Base-by-base conservation (phyloP, 768 basidiomycete species). In the Lanmaoa rubissima region DNA sequence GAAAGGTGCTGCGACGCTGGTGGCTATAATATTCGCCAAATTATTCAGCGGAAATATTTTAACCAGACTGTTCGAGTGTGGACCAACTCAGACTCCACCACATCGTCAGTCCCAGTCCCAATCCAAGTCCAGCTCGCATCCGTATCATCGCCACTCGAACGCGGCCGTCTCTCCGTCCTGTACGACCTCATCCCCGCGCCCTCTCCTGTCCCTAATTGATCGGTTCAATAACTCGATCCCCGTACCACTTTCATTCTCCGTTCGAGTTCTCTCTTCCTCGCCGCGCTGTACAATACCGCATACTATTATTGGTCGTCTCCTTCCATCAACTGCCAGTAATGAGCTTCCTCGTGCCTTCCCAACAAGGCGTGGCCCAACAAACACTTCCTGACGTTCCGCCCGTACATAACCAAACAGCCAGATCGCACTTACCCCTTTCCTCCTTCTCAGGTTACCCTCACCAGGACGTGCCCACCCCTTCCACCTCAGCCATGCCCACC, bases 341-440 rank as follows among this genome's bases (percentile, higher is more conserved):
- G 72, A 74, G 60, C 65, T 73, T 71, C 65, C 64, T 67, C 73
- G 55, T 69, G 68, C 68, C 70, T 16, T 60, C 67, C 45, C 72
- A 74, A 71, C 70, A 69, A 69, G 71, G 70, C 68, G 35, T 63
- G 48, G 24, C 63, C 41, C 65, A 72, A 17, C 68, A 72, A 41
- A 43, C 66, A 35, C 57, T 60, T 44, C 55, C 67, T 63, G 61
- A 67, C 64, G 21, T 65, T 51, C 53, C 64, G 40, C 45, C 64
- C 67, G 60, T 65, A 74, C 66, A 64, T 73, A 71, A 72, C 70
- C 68, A 72, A 19, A 49, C 61, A 13, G 6, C 44, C 58, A 71
- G 70, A 72, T 73, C 72, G 50, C 70, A 73, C 60, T 66, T 73
- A 60, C 70, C 70, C 70, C 70, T 72, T 73, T 72, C 73, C 48